Percentiles rank a stretch among this genome's conserved stretches.
phyloP scores from a whole-genome alignment of 495 filamentous ascomycete species.

The Aspergillus carlsbadensis region DNA sequence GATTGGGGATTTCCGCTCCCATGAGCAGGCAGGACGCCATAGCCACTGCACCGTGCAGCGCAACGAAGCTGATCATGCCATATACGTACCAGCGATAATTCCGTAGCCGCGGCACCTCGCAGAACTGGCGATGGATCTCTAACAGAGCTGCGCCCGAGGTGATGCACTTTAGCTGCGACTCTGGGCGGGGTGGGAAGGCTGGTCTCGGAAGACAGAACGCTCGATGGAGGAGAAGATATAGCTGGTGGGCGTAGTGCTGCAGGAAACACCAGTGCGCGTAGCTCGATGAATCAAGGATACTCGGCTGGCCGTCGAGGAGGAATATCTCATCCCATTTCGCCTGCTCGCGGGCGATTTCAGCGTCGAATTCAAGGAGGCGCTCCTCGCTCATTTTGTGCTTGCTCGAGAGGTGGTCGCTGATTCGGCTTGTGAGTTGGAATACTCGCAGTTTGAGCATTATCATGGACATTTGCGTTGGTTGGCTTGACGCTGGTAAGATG shows the following conservation, averaged over 20 bases:
- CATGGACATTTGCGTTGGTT: slow-evolving; percentile 24
- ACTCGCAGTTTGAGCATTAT: slow-evolving; percentile 21
- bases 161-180: slow-evolving; percentile 17
- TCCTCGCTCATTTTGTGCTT: not conserved
- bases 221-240: slow-evolving; percentile 23
- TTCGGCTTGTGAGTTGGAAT: slow-evolving; percentile 17
- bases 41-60: slow-evolving; percentile 21
- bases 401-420: slow-evolving; percentile 19
- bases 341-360: slow-evolving; percentile 17
- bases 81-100: slow-evolving; percentile 16
- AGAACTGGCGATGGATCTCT: slow-evolving; percentile 18
- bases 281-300: slow-evolving; percentile 14
- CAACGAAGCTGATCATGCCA: slow-evolving; percentile 19
- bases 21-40: slow-evolving; percentile 23
- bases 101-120: slow-evolving; percentile 18
- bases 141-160: slow-evolving; percentile 9
- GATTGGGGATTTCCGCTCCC: no score
- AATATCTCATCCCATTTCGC: slow-evolving; percentile 18
- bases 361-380: slow-evolving; percentile 2
- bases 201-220: slow-evolving; percentile 3
- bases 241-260: slow-evolving; percentile 24
- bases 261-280: slow-evolving; percentile 25
- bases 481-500: slow-evolving; percentile 8
- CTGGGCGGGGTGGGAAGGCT: no score
- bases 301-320: slow-evolving; percentile 17